A percentile compares a stretch with the other conserved stretches of the same genome.
Conservation (phyloP, 805 yeast species). For the Nakazawaea wickerhamii region DNA sequence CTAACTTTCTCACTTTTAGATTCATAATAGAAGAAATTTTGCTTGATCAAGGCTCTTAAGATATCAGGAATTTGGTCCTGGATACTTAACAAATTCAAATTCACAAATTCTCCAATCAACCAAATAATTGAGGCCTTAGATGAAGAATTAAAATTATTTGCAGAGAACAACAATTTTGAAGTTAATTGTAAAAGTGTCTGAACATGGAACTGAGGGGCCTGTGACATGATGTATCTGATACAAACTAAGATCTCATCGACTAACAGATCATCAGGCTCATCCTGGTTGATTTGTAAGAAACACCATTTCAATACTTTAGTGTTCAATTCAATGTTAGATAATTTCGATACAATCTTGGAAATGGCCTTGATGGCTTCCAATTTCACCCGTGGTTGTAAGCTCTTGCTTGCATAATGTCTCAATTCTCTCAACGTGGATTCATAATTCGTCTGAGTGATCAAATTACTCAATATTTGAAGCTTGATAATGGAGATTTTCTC, state of each 20-base stretch:
- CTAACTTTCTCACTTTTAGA: slow-evolving; percentile 38
- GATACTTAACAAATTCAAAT: slow-evolving; percentile 15
- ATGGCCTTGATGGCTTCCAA: slow-evolving; percentile 48
- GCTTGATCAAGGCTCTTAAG: slow-evolving; percentile 47
- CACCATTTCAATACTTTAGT: slow-evolving; percentile 59
- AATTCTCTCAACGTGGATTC: slow-evolving; percentile 53
- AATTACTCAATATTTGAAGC: slow-evolving; percentile 51
- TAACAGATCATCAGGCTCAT: slow-evolving; percentile 27
- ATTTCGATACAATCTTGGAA: slow-evolving; percentile 29
- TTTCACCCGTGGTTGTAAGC: slow-evolving; percentile 16
- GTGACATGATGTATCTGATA: slow-evolving; percentile 66
- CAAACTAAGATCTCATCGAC: slow-evolving; percentile 68
- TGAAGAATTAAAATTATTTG: slow-evolving; percentile 9
- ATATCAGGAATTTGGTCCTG: slow-evolving; percentile 67
- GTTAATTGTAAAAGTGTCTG: slow-evolving; percentile 48
- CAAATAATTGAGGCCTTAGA: slow-evolving; percentile 86
- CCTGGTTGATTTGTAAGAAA: slow-evolving; percentile 37
- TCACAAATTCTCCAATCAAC: slow-evolving; percentile 81
- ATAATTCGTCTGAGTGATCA: slow-evolving; percentile 51
- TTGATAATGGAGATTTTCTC: slow-evolving; percentile 43
- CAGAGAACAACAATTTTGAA: slow-evolving; percentile 20
- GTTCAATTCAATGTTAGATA: slow-evolving; percentile 36
- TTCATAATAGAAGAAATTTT: slow-evolving; percentile 30
- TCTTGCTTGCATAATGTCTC: slow-evolving; percentile 40
- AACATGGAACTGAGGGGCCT: slow-evolving; percentile 46